Conservation (phyloP, 2,329 filamentous ascomycete species). For the Exophiala sp. region DNA sequence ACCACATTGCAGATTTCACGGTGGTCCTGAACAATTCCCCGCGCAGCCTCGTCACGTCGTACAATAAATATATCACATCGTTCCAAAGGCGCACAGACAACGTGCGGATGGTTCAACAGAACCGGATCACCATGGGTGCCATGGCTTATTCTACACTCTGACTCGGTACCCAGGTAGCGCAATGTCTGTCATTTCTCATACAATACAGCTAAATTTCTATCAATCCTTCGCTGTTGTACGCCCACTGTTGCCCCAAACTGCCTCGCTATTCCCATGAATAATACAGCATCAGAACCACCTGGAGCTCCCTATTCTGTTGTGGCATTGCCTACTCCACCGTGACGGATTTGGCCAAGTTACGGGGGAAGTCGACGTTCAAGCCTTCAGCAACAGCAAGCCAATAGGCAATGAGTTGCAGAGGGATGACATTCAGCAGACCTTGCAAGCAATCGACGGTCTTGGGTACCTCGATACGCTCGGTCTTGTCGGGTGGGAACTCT, state of each 20-base stretch:
- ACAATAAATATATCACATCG: too few relatives aligned
- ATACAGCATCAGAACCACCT: background rate
- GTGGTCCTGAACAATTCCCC: background rate
- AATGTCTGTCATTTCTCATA: background rate
- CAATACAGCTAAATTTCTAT: constrained; percentile 3
- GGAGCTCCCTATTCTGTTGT: background rate
- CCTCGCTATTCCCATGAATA: background rate
- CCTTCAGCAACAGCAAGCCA: constrained; percentile 96
- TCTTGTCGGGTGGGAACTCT: constrained; percentile 82
- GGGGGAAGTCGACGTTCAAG: constrained; percentile 95
- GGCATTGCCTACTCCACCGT: constrained; percentile 69
- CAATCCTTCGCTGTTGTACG: background rate
- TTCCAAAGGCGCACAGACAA: too few relatives aligned
- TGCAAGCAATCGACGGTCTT: constrained; percentile 92
- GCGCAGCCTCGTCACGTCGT: background rate
- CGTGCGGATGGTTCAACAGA: too few relatives aligned
- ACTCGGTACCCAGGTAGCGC: too few relatives aligned
- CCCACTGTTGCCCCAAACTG: background rate
- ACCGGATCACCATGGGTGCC: too few relatives aligned
- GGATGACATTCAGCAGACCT: constrained; percentile 95
- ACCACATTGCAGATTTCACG: too few relatives aligned
- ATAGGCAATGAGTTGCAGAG: constrained; percentile 95
- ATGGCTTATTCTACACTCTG: too few relatives aligned
- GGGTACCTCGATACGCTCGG: constrained; percentile 95
- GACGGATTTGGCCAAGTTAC: constrained; percentile 97